Evolutionary conservation across 257 asterid species (phyloP).

Genomic region (Pogostemon cablin): DNA sequence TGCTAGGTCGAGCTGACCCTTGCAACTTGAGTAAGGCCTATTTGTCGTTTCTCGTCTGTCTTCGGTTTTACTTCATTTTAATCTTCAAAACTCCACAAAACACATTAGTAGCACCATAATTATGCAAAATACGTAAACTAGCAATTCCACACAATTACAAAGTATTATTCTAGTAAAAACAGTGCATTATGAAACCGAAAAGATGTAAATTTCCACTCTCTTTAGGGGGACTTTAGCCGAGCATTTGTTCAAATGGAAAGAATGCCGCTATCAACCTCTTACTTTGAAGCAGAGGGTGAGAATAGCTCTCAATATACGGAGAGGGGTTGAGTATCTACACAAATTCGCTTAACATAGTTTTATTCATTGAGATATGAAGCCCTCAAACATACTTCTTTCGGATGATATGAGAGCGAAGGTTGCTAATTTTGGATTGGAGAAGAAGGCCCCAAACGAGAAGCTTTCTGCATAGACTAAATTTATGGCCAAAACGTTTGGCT

Average conservation of each 20-base stretch:
- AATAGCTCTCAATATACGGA: conserved; percentile 76
- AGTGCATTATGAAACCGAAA: too few relatives aligned
- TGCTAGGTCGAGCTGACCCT: too few relatives aligned
- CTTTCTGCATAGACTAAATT: conserved; percentile 73
- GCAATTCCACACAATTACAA: too few relatives aligned
- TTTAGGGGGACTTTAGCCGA: conserved; percentile 63
- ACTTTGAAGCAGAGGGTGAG: conserved; percentile 85
- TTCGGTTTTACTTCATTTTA: too few relatives aligned
- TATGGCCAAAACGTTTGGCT: conserved; percentile 88
- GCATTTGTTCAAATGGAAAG: conserved; percentile 76
- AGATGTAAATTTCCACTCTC: too few relatives aligned
- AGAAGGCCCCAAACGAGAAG: conserved; percentile 82
- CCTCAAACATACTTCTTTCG: conserved; percentile 77
- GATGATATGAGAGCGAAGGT: conserved; percentile 94
- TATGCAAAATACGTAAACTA: too few relatives aligned
- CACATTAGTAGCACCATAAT: too few relatives aligned
- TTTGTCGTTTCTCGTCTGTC: too few relatives aligned
- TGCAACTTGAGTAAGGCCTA: too few relatives aligned
- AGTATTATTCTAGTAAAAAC: too few relatives aligned
- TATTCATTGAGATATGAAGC: conserved; percentile 84
- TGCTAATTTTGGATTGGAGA: conserved; percentile 88
- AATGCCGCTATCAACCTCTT: conserved; percentile 52
- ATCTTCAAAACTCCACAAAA: too few relatives aligned
- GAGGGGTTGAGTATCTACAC: conserved; percentile 91
- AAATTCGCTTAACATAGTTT: conserved; percentile 88